Evolutionary conservation across 1,284 basidiomycete genomes (phyloP), one percentile per base, ranked within the genome.

Genomic region (Cutaneotrichosporon cavernicola): DNA sequence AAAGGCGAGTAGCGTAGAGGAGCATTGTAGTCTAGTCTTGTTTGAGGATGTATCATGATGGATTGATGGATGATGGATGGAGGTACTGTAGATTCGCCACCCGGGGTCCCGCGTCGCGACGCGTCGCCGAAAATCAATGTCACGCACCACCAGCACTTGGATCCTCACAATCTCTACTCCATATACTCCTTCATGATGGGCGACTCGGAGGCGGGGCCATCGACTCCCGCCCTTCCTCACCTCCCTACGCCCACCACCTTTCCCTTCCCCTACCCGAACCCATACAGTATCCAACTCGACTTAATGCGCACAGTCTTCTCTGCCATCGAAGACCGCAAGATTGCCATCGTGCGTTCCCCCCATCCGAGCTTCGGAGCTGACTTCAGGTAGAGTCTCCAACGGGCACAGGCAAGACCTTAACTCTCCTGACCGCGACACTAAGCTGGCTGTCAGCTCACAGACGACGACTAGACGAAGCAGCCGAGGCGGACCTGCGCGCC

Each of bases 351-450:
- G 18, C 22, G 72, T 68, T 22, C 5, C 9, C 2, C 18, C n/a
- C 21, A 5, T 5, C 3, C 8, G 7, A 40, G 21, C 59, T 65
- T 5, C 3, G 2, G 7, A 40, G 21, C 59, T 65, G 61, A 65
- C 52, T 9, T 4, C 61, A 80, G 78, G 77, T 92, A 22, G 91
- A 93, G 76, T 91, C 89, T 68, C 92, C 91, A 0, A 93, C 91
- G 0, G 91, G 91, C 68, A 93, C 91, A 85, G 92, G 92, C 32
- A 95, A 95, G 80, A 91, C 90, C 0, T 80, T 94, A n/a, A 91
- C 88, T 69, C 83, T 95, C 4, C 82, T 95, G 5, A 91, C 89
- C 61, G 85, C 90, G 2, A 86, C 90, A 13, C 77, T 95, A 57
- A 88, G 89, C 1, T 95, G 92, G 92, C 83, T 95, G 4, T 75